Evolutionary conservation across 2,329 filamentous ascomycete genomes (phyloP).

Genomic region (Aspergillus sp.): DNA sequence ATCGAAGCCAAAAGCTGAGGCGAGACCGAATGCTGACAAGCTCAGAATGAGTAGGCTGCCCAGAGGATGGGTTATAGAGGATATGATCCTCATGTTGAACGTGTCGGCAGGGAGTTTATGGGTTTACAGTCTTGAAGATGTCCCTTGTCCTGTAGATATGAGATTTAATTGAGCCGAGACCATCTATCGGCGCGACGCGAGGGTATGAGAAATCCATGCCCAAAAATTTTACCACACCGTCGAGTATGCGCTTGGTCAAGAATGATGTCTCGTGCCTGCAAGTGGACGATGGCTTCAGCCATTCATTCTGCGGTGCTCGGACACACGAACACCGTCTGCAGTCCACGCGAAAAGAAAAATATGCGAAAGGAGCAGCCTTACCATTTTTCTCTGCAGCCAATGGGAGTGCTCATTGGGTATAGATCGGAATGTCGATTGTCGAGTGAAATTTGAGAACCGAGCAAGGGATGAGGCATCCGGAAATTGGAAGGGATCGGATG

Average conservation of each 20-base stretch:
- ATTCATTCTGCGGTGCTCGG: background rate
- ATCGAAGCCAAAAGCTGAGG: constrained; percentile 12
- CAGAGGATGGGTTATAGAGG: background rate
- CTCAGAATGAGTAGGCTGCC: constrained; percentile 8
- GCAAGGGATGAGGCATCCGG: constrained; percentile 12
- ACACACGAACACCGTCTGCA: background rate
- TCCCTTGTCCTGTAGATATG: too few species aligned
- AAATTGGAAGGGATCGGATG: constrained; percentile 6
- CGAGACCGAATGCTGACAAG: constrained; percentile 12
- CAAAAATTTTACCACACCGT: background rate
- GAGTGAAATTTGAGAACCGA: background rate
- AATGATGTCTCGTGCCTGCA: constrained; percentile 3
- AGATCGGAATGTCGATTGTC: background rate
- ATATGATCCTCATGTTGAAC: constrained; percentile 12
- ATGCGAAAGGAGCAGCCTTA: background rate
- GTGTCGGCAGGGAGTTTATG: background rate
- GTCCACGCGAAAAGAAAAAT: background rate
- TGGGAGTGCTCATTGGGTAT: background rate
- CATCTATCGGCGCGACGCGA: background rate
- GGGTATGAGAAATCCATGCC: background rate
- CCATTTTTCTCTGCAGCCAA: background rate
- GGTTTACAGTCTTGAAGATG: too few species aligned
- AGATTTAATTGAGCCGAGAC: background rate
- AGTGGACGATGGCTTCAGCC: background rate
- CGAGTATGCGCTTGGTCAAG: background rate